Evolutionary conservation across 768 basidiomycete genomes (phyloP), one percentile per base, ranked within the genome.

Genomic region (Trametes coccinea): DNA sequence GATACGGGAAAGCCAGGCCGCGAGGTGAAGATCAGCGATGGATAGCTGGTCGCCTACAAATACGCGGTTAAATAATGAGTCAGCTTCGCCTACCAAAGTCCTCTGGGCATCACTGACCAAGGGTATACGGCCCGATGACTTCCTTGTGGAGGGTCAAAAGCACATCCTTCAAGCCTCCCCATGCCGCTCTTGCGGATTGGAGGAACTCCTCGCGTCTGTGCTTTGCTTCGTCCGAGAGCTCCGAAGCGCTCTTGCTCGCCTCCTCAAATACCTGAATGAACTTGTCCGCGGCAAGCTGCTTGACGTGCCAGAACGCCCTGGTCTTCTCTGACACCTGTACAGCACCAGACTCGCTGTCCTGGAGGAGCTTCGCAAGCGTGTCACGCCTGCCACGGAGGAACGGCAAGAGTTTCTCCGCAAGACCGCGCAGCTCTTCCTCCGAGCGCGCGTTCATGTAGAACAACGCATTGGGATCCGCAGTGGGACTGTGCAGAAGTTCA

Each of bases 11-110:
- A 94, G 70, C 92, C 91, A 95, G 30, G 84, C 85, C 8, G 84
- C 86, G 17, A 93, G 80, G 69, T 93, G 92, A 57, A 93, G 75
- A 70, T 95, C 93, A 13, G 88, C 90, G 49, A 92, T 75, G 5
- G 88, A 92, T 67, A 93, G 72, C 64, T 95, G 92, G 68, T 95
- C 92, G 16, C 93, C 93, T 90, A 37, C 47, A n/a, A n/a, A 40
- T 47, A 41, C 51, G n/a, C 45, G 22, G 11, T 37, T 22, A 29
- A 33, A 34, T 17, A 16, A 30, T 8, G 10, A 39, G 14, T 34
- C 29, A 10, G 43, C 46, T 5, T 45, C 41, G 31, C n/a, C 40
- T 29, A 44, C 22, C 44, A 13, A 51, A 29, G 30, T 34, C 14
- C 22, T 22, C 7, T 27, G 17, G 9, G 43, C n/a, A 33, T 40